Base-by-base conservation (phyloP, 1,139 yeast genomes). In the Geotrichum aggregatum region DNA sequence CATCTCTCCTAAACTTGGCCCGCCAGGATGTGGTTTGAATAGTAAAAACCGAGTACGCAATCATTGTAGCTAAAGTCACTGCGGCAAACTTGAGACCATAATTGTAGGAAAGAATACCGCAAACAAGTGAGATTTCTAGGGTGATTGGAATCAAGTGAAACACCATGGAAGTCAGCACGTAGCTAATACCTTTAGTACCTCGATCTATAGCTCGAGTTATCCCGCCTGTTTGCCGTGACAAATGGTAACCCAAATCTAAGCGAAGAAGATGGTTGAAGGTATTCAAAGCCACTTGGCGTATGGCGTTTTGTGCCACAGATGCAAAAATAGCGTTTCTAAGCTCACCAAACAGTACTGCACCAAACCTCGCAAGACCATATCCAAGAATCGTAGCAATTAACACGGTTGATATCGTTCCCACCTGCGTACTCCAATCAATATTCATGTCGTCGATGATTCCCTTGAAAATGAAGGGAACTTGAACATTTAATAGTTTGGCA, bases 121-220 rank as follows among this genome's bases (percentile, higher is more conserved):
- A 87, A 6, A 92, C 99, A 55, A 92, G 83, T 3, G 87, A 77
- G 50, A 92, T 92, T 68, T 92, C 99, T 66, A 92, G 85, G 1
- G 95, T 77, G 36, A 92, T 85, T 5, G 99, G 99, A 43, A 92
- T 76, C 30, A 92, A 91, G 66, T 94, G 98, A 72, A 92, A 92
- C 13, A 94, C 96, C 96, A 92, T 87, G 2, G 98, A 96, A 39
- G 87, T 83, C 50, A 92, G 73, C 4, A 92, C 97, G 63, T 86
- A 91, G 22, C 95, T 84, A 50, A 92, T 92, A 70, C 99, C 98
- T 62, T 92, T 92, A 1, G 98, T 92, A 66, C 99, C 99, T 61
- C 98, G 76, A 65, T 92, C 99, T 63, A 92, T 92, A 1, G 98
- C 98, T 57, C 98, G 75, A 0, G 97, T 92, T 44, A 92, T 71